Percentiles rank a stretch among this genome's conserved stretches.
Conservation (phyloP, 805 yeast species). For the Starmerella potacharoeniae region DNA sequence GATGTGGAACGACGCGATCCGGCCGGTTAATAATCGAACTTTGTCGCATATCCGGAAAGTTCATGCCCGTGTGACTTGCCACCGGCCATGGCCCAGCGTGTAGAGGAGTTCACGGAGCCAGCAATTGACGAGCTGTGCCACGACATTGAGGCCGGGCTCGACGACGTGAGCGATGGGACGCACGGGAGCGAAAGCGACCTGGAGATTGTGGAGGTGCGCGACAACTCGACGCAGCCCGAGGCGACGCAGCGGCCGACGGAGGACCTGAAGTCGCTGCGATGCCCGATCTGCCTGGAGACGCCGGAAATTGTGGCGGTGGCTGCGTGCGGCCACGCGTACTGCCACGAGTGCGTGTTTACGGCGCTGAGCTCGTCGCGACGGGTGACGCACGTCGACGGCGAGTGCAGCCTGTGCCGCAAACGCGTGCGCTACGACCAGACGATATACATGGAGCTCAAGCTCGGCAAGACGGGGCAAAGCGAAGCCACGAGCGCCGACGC, state of each 20-base stretch:
- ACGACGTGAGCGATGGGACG: background rate
- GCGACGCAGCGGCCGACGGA: background rate
- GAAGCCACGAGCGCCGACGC: background rate
- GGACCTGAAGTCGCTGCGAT: constrained; percentile 6
- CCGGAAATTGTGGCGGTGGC: constrained; percentile 21
- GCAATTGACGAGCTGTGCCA: constrained; percentile 2
- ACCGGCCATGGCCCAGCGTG: background rate
- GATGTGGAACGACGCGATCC: background rate
- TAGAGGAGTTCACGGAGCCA: background rate
- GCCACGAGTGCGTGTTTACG: constrained; percentile 20
- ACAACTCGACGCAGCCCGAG: background rate
- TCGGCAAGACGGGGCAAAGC: background rate
- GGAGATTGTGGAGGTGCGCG: constrained; percentile 14
- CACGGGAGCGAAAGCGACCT: constrained; percentile 7
- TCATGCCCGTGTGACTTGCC: background rate
- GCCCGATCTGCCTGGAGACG: constrained; percentile 20
- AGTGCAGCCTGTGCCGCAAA: constrained; percentile 20
- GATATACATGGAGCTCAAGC: constrained; percentile 15
- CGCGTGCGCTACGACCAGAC: constrained; percentile 16
- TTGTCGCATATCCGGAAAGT: background rate
- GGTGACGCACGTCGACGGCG: constrained; percentile 11
- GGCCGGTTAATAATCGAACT: background rate
- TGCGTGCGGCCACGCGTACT: constrained; percentile 20
- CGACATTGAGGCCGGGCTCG: background rate
- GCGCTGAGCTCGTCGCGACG: constrained; percentile 13